These are phyloP conservation scores for Exidia glandulosa DNA, from an alignment of 768 basidiomycete genomes.

Conservation along the genomic window DNA sequence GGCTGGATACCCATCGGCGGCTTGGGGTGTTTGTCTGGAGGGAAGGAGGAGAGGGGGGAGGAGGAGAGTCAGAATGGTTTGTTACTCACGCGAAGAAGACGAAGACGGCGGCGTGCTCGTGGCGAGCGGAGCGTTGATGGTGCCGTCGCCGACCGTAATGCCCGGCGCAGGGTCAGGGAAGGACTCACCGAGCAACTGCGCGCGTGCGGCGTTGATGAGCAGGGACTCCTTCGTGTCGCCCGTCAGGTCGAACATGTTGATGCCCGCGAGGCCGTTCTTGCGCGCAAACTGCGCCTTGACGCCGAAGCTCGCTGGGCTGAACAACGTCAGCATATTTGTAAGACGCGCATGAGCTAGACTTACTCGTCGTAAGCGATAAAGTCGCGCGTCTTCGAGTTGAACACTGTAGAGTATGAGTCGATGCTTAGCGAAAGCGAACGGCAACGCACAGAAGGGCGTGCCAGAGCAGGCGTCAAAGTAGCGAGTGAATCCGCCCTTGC, in stretches of 20 bases:
- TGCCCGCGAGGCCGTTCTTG: neutral
- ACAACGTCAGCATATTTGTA: neutral
- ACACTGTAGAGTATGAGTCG: neutral
- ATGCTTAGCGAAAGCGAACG: neutral
- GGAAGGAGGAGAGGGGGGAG: too few relatives aligned
- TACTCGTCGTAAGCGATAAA: neutral
- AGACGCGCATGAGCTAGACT: neutral
- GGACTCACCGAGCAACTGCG: neutral
- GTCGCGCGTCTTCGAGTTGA: neutral
- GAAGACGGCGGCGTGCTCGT: too few relatives aligned
- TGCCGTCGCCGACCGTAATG: too few relatives aligned
- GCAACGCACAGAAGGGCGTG: neutral
- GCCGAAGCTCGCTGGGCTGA: neutral
- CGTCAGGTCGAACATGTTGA: constrained; percentile 1
- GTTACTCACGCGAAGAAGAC: too few relatives aligned
- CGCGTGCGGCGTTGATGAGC: neutral
- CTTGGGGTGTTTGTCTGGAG: too few relatives aligned
- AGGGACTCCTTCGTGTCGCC: neutral
- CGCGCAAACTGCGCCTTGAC: neutral
- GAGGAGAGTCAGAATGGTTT: too few relatives aligned
- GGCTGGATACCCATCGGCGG: too few relatives aligned
- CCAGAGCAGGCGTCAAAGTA: neutral
- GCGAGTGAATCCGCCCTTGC: neutral
- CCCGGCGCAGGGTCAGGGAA: neutral
- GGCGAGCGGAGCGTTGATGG: too few relatives aligned